Conservation (phyloP, 2,329 filamentous ascomycete genomes). For the Penicillium janthinellum region DNA sequence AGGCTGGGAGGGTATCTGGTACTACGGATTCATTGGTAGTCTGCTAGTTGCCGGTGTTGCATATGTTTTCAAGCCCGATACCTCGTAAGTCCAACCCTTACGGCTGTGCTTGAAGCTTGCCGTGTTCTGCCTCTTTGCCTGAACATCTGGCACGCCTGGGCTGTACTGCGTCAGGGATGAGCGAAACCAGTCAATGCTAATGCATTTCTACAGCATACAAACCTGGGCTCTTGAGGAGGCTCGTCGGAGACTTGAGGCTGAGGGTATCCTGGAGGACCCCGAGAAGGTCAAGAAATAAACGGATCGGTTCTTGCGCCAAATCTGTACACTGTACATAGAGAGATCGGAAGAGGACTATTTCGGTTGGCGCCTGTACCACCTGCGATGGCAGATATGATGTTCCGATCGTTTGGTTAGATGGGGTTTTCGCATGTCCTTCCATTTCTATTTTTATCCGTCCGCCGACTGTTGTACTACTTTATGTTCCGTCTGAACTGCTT, state of each 20-base stretch:
- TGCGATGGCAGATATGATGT: slow-evolving; percentile 34
- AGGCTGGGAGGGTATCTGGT: slow-evolving; percentile 89
- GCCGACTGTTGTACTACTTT: slow-evolving; percentile 28
- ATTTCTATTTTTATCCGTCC: slow-evolving; percentile 27
- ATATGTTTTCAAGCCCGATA: slow-evolving; percentile 97
- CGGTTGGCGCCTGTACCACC: slow-evolving; percentile 34
- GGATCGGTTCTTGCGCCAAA: slow-evolving; percentile 23
- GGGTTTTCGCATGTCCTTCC: slow-evolving; percentile 35
- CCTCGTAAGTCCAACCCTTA: slow-evolving; percentile 70
- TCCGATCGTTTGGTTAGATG: slow-evolving; percentile 38
- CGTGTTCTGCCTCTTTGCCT: background rate
- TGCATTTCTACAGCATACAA: slow-evolving; percentile 72
- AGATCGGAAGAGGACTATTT: slow-evolving; percentile 36
- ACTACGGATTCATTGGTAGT: slow-evolving; percentile 81
- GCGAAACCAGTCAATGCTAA: slow-evolving; percentile 21
- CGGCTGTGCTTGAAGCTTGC: background rate
- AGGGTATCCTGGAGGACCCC: slow-evolving; percentile 88
- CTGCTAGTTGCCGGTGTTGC: slow-evolving; percentile 73
- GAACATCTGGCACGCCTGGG: background rate
- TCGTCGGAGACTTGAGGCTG: slow-evolving; percentile 87
- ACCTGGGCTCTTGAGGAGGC: slow-evolving; percentile 99
- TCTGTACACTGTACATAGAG: slow-evolving; percentile 48
- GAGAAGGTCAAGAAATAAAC: slow-evolving; percentile 54
- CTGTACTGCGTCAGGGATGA: background rate
- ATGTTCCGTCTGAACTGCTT: slow-evolving; percentile 20